phyloP scores from a whole-genome alignment of 1,284 basidiomycete species.

The Takashimella koratensis region DNA sequence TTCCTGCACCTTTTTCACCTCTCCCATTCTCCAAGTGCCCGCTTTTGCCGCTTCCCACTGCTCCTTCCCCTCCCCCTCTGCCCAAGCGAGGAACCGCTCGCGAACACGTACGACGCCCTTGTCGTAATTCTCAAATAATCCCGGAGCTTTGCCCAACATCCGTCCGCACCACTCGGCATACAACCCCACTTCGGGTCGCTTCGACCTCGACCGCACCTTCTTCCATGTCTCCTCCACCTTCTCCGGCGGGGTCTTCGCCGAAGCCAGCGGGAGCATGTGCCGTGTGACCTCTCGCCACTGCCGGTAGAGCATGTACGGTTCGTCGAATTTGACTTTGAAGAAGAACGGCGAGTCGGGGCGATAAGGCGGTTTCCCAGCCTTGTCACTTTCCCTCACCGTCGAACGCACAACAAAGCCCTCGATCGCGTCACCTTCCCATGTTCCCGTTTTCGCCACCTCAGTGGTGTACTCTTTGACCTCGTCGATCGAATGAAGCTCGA shows the following conservation, averaged over 20 bases:
- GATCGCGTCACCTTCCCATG: slow-evolving; percentile 79
- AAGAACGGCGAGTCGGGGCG: slow-evolving; percentile 81
- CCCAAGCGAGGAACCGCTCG: slow-evolving; percentile 72
- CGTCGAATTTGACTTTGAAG: slow-evolving; percentile 99
- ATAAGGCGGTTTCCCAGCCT: slow-evolving; percentile 60
- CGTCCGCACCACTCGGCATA: slow-evolving; percentile 51
- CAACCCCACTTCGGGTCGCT: slow-evolving; percentile 47
- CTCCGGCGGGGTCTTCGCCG: slow-evolving; percentile 5
- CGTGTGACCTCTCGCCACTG: slow-evolving; percentile 96
- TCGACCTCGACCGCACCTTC: slow-evolving; percentile 34
- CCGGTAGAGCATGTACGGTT: slow-evolving; percentile 97
- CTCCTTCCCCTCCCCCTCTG: slow-evolving; percentile 56
- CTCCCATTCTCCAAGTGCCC: slow-evolving; percentile 33
- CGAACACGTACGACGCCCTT: slow-evolving; percentile 76
- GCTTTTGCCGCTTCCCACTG: slow-evolving; percentile 51
- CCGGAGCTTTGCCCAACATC: slow-evolving; percentile 63
- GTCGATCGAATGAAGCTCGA: slow-evolving; percentile 59
- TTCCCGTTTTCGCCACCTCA: slow-evolving; percentile 63
- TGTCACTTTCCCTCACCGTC: slow-evolving; percentile 52
- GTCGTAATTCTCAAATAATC: slow-evolving; percentile 62
- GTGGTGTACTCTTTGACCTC: slow-evolving; percentile 72
- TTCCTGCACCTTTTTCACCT: slow-evolving; percentile 22
- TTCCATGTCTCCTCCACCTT: slow-evolving; percentile 36
- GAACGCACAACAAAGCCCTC: slow-evolving; percentile 97
- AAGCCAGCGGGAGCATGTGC: slow-evolving; percentile 56